Base-by-base conservation (phyloP, 2,329 filamentous ascomycete species). In the Fusarium hainanense region DNA sequence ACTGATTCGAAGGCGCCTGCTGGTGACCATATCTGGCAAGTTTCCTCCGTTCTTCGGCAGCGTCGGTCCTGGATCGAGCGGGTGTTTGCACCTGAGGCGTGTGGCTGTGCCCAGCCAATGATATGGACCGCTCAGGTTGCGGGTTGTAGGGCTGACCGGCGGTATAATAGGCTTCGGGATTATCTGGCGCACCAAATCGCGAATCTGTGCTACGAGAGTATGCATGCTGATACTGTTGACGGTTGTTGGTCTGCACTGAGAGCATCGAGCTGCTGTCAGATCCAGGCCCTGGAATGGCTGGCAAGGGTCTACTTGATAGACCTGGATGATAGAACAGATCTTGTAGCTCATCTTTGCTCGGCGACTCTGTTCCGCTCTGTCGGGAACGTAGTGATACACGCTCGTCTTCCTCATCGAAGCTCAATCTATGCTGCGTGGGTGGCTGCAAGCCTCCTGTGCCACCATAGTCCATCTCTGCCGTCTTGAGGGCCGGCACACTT, bases 321-420 rank as follows among this genome's bases (percentile, higher is more conserved):
- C 93, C 93, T 20, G 94, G 94, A 75, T 98, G 94, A 78, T 97
- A 99, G 77, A 97, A 97, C 77, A 98, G 90, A 74, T 97, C 96
- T 20, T 92, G 92, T 66, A 93, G 93, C 58, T 94, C 93, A 44
- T 92, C 90, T 69, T 88, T 88, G 37, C 83, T 81, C 2, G 90
- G 89, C 28, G 90, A 92, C 40, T 93, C 90, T 71, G 88, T 90
- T 40, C 81, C 87, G 73, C 82, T 91, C 69, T 81, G 85, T 59
- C 81, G 86, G 10, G 87, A 84, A 77, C 87, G 79, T 47, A 90
- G 71, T 2, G 87, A 89, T 20, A 86, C 85, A 16, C 84, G 86
- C 78, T 98, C 96, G 72, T 98, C 96, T 3, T 93, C 95, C 77
- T 97, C 93, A 72, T 98, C 95, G 74, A 96, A 98, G 80, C 94